Evolutionary conservation across 2,329 filamentous ascomycete genomes (phyloP), one percentile per base, ranked within the genome.

Genomic region (Didymella lethalis): DNA sequence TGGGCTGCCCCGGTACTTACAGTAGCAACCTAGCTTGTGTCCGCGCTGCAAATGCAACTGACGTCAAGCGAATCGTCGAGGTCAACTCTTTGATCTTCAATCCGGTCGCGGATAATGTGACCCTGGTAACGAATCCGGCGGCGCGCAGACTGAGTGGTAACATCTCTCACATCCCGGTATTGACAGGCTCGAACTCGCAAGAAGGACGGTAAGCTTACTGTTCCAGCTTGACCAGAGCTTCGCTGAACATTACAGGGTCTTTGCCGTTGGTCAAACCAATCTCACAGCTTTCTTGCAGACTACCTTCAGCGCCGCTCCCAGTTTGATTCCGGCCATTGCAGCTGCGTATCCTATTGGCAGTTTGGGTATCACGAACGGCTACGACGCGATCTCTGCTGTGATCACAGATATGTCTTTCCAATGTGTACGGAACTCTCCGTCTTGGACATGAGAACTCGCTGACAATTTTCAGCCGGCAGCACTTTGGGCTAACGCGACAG

Each of bases 161-260:
- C n/a, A 68, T 73, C n/a, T 66, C 70, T 7, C 53, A 62, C 2
- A 62, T 75, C 12, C 73, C 73, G 2, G 62, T 73, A 0, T 16
- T 75, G 7, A 57, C 54, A 7, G 73, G 73, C 3, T 64, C 70
- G 4, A 72, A 72, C 36, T 54, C 67, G 2, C 61, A 70, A 16
- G 73, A 75, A 56, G 71, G 69, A 23, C 66, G 64, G 62, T 64
- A 36, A 38, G 52, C 29, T 31, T 1, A 14, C 1, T 18, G 11
- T 10, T 1, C 2, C 1, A 20, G 2, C 25, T 6, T 20, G 14
- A 2, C 34, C 3, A 8, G 16, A 8, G 10, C n/a, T 4, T 28
- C 14, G 12, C 53, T 64, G 20, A 64, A 11, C 4, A 23, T 16
- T 1, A 34, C 16, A 64, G 65, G 14, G 54, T 73, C 20, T 69